Evolutionary conservation across 2,329 filamentous ascomycete genomes (phyloP).

Genomic region (Exophiala spinifera): DNA sequence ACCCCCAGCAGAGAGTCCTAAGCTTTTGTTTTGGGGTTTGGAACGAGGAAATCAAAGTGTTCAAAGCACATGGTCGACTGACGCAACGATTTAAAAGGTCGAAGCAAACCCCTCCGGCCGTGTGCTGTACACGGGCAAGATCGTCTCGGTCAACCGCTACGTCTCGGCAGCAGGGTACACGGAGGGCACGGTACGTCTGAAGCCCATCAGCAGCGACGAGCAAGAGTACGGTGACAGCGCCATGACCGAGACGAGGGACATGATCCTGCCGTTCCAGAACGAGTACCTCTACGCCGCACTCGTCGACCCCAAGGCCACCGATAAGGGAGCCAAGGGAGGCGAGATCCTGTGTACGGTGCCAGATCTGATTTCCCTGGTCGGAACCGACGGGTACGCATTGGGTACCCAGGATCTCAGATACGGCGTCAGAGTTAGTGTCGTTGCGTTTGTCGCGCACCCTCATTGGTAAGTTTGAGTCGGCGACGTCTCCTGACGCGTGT

Average conservation of each 20-base stretch:
- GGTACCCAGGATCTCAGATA: slow-evolving; percentile 42
- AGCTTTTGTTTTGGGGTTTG: no score
- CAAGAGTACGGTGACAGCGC: slow-evolving; percentile 18
- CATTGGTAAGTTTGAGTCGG: slow-evolving; percentile 56
- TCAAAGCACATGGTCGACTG: neutral
- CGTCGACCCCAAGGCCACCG: slow-evolving; percentile 8
- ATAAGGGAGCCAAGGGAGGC: slow-evolving; percentile 9
- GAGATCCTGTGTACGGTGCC: slow-evolving; percentile 34
- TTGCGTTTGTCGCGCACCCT: slow-evolving; percentile 56
- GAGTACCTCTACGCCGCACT: slow-evolving; percentile 32
- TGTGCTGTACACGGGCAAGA: slow-evolving; percentile 47
- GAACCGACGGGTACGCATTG: slow-evolving; percentile 21
- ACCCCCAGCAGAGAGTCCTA: neutral
- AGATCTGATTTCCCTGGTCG: slow-evolving; percentile 30
- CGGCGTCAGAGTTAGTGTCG: slow-evolving; percentile 49
- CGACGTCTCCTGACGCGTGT: no score
- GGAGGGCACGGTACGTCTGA: slow-evolving; percentile 34
- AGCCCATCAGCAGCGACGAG: slow-evolving; percentile 30
- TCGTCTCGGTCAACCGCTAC: slow-evolving; percentile 42
- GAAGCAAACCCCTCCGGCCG: slow-evolving; percentile 32
- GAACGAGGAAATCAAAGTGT: no score
- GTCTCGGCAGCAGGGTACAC: slow-evolving; percentile 40
- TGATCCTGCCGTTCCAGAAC: slow-evolving; percentile 30
- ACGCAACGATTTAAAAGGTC: slow-evolving; percentile 16
- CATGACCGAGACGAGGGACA: slow-evolving; percentile 8